These are phyloP conservation scores for Sporothrix inflata DNA, from an alignment of 2,329 filamentous ascomycete genomes.

Conservation along the genomic window DNA sequence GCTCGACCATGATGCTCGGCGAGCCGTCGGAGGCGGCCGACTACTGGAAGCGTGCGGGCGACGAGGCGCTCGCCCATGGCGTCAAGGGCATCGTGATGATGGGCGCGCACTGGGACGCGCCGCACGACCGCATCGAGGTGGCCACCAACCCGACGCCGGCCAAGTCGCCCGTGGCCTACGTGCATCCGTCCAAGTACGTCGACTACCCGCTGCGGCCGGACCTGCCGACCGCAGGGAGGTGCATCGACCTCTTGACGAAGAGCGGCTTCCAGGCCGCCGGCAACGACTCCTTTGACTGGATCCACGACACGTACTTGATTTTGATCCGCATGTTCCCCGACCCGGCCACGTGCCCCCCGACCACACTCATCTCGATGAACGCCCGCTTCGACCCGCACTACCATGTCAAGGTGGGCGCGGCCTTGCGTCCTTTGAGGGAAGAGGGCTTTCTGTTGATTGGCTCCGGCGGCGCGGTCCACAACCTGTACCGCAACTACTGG, in stretches of 20 bases:
- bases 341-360: slow-evolving; percentile 60
- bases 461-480: slow-evolving; percentile 67
- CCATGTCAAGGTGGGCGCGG: slow-evolving; percentile 58
- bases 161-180: slow-evolving; percentile 68
- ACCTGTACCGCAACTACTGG: slow-evolving; percentile 70
- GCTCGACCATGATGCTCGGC: slow-evolving; percentile 72
- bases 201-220: slow-evolving; percentile 65
- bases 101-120: slow-evolving; percentile 69
- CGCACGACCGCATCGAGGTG: slow-evolving; percentile 61
- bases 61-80: slow-evolving; percentile 61
- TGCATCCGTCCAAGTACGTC: slow-evolving; percentile 66
- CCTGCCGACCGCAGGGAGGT: slow-evolving; percentile 53
- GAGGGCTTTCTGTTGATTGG: slow-evolving; percentile 59
- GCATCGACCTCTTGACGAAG: slow-evolving; percentile 52
- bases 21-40: slow-evolving; percentile 63
- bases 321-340: slow-evolving; percentile 70
- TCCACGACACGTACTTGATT: slow-evolving; percentile 71
- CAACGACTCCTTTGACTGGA: slow-evolving; percentile 68
- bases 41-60: slow-evolving; percentile 69
- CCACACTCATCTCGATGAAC: slow-evolving; percentile 55
- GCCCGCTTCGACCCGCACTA: slow-evolving; percentile 47
- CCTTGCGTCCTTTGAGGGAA: slow-evolving; percentile 58
- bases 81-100: slow-evolving; percentile 69
- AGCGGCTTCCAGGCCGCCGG: slow-evolving; percentile 58
- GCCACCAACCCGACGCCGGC: slow-evolving; percentile 61